phyloP scores from a whole-genome alignment of 306 rosid genomes.

The Spatholobus suberectus region DNA sequence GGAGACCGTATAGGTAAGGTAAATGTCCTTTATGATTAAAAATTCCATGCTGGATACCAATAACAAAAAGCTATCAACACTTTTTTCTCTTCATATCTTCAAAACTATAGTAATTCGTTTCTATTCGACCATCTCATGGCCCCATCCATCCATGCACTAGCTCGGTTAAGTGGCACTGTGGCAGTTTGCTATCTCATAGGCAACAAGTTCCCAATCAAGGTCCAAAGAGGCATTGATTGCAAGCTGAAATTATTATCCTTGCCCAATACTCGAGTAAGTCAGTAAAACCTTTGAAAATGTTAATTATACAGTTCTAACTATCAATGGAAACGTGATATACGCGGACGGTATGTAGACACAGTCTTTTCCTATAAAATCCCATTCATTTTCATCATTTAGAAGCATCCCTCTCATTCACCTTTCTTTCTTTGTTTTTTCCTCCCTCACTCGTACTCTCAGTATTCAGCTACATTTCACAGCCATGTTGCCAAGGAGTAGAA shows the following conservation, averaged over 20 bases:
- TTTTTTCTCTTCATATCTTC: background rate
- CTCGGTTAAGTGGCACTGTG: background rate
- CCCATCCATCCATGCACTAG: conserved; percentile 24
- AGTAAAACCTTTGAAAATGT: background rate
- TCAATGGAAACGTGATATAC: conserved; percentile 29
- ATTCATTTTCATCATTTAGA: conserved; percentile 11
- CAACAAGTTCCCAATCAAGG: background rate
- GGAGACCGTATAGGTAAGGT: background rate
- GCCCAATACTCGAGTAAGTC: background rate
- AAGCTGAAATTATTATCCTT: background rate
- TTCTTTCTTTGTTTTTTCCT: conserved; percentile 3
- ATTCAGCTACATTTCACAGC: conserved; percentile 10
- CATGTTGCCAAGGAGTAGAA: conserved; percentile 77
- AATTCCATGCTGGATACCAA: background rate
- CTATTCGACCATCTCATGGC: background rate
- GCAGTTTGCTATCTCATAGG: background rate
- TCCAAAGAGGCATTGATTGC: conserved; percentile 36
- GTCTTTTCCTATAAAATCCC: conserved; percentile 45
- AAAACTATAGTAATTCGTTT: background rate
- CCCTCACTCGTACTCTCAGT: background rate
- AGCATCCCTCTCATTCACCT: conserved; percentile 7
- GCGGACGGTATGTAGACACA: background rate
- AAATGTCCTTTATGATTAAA: conserved; percentile 2
- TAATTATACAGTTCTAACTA: background rate
- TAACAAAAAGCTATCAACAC: background rate